Evolutionary conservation across 495 filamentous ascomycete genomes (phyloP).

Genomic region (Penicillium goetzii): DNA sequence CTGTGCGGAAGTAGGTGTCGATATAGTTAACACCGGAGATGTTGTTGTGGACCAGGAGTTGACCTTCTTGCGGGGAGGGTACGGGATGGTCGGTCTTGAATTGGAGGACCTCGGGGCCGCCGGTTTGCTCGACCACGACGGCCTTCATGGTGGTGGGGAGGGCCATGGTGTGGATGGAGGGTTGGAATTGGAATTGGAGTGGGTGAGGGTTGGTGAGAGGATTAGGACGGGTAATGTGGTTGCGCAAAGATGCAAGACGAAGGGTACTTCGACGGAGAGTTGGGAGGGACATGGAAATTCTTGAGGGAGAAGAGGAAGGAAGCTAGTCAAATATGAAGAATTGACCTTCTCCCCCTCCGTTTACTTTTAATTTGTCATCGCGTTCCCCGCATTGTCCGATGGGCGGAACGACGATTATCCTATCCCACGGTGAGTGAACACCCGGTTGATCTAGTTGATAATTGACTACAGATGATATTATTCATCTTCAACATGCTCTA

Average conservation of each 20-base stretch:
- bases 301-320: constrained; percentile 4
- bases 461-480: background rate
- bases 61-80: constrained; percentile 67
- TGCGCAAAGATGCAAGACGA: constrained; percentile 30
- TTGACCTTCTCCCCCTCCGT: background rate
- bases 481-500: background rate
- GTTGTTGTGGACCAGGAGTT: constrained; percentile 85
- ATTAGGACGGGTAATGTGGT: constrained; percentile 24
- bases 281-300: constrained; percentile 22
- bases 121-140: constrained; percentile 72
- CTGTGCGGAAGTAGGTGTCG: constrained; percentile 84
- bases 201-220: background rate
- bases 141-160: constrained; percentile 74
- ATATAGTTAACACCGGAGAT: constrained; percentile 90
- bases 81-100: constrained; percentile 77
- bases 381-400: constrained; percentile 19
- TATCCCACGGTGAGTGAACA: background rate
- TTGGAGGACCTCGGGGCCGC: constrained; percentile 78
- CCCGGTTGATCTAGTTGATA: background rate
- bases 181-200: background rate
- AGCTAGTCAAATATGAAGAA: constrained; percentile 6
- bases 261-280: constrained; percentile 21
- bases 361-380: constrained; percentile 32
- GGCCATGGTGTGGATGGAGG: constrained; percentile 39
- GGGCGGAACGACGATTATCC: background rate